A percentile compares a stretch with the other conserved stretches of the same genome.
phyloP scores from a whole-genome alignment of 805 yeast genomes.

The Suhomyces faveliae region DNA sequence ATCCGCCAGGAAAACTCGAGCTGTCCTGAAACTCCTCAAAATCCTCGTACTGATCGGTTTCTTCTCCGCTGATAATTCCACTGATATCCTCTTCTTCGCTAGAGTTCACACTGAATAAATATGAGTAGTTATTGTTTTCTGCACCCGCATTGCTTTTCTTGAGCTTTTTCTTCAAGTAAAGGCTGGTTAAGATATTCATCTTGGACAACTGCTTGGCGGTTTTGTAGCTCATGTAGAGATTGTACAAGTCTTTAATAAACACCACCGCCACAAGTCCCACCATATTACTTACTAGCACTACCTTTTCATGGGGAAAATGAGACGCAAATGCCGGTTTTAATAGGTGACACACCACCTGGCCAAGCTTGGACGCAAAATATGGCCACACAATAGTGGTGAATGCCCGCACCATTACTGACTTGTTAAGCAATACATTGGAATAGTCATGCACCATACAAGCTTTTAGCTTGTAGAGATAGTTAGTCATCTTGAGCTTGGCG shows the following conservation, averaged over 20 bases:
- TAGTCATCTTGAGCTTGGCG: constrained; percentile 8
- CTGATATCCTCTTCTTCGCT: constrained; percentile 4
- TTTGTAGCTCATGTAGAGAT: constrained; percentile 27
- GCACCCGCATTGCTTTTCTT: not conserved
- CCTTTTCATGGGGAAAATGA: constrained; percentile 11
- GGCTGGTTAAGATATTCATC: constrained; percentile 20
- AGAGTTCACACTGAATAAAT: not conserved
- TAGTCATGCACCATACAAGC: constrained; percentile 38
- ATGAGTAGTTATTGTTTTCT: not conserved
- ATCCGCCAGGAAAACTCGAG: not conserved
- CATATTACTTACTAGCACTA: constrained; percentile 30
- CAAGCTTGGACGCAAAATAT: constrained; percentile 33
- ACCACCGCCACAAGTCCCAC: constrained; percentile 34
- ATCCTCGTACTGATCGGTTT: constrained; percentile 3
- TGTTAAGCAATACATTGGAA: constrained; percentile 22
- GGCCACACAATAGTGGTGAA: constrained; percentile 43
- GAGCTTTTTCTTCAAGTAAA: constrained; percentile 1
- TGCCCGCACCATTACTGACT: constrained; percentile 25
- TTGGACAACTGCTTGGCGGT: constrained; percentile 31
- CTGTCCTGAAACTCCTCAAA: constrained; percentile 1
- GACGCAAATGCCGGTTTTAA: constrained; percentile 4
- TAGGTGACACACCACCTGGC: constrained; percentile 20
- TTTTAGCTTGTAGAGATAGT: constrained; percentile 23
- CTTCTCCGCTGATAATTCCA: constrained; percentile 8
- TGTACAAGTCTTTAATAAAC: constrained; percentile 31